phyloP scores from a whole-genome alignment of 2,329 filamentous ascomycete genomes.

The Xylaria sp. region DNA sequence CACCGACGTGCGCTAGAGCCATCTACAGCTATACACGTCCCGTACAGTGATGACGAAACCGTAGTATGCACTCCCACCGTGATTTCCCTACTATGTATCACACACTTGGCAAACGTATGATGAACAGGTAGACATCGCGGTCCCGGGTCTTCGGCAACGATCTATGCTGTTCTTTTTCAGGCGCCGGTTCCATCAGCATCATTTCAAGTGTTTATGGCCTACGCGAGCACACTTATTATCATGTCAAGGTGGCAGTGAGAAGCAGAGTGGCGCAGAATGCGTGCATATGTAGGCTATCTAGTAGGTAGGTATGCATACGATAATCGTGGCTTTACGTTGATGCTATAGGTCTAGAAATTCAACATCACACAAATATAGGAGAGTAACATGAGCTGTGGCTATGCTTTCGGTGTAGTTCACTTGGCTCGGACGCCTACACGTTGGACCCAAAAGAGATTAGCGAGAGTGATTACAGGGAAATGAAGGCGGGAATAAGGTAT shows the following conservation, averaged over 20 bases:
- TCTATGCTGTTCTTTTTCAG: not conserved
- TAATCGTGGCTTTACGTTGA: not conserved
- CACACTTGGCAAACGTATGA: not conserved
- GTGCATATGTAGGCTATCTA: slow-evolving; percentile 16
- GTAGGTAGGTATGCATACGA: slow-evolving; percentile 2
- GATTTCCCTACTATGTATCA: too few relatives aligned
- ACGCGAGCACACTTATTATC: too few relatives aligned
- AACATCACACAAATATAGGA: not conserved
- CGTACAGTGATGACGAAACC: too few relatives aligned
- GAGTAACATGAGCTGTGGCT: not conserved
- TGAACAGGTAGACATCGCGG: not conserved
- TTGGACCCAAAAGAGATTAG: too few relatives aligned
- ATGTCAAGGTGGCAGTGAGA: slow-evolving; percentile 8
- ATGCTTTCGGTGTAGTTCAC: slow-evolving; percentile 1
- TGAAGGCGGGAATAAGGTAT: too few relatives aligned
- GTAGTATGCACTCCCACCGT: too few relatives aligned
- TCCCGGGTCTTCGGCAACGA: slow-evolving; percentile 13
- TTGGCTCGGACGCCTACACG: too few relatives aligned
- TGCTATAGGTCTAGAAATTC: not conserved
- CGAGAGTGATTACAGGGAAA: too few relatives aligned
- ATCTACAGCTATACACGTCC: too few relatives aligned
- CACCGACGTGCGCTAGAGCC: too few relatives aligned
- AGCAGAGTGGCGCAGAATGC: slow-evolving; percentile 4
- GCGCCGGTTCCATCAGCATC: too few relatives aligned
- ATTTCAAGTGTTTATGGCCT: too few relatives aligned